These are phyloP conservation scores for Irpex sp. DNA, from an alignment of 1,284 basidiomycete species.

Conservation along the genomic window DNA sequence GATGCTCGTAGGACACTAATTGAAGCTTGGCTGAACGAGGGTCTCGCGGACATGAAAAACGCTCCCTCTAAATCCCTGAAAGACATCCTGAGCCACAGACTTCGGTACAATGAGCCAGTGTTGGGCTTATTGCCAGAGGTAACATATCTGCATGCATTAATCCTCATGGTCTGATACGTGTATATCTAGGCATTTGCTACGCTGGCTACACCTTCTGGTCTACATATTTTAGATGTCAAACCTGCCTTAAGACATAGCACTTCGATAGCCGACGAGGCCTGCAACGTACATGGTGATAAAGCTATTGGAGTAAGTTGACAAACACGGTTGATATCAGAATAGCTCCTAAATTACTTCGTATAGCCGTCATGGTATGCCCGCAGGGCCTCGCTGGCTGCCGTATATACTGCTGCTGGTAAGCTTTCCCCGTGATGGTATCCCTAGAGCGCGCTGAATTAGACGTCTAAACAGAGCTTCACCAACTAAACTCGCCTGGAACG, in stretches of 20 bases:
- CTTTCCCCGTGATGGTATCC: not conserved
- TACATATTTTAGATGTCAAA: slow-evolving; percentile 52
- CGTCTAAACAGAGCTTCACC: slow-evolving; percentile 57
- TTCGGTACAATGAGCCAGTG: slow-evolving; percentile 63
- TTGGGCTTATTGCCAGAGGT: slow-evolving; percentile 64
- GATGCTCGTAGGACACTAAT: slow-evolving; percentile 61
- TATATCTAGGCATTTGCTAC: slow-evolving; percentile 57
- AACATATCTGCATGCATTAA: not conserved
- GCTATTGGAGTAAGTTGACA: slow-evolving; percentile 46
- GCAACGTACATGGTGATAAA: slow-evolving; percentile 47
- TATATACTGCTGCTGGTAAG: slow-evolving; percentile 65
- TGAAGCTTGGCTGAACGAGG: slow-evolving; percentile 66
- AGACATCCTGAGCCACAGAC: slow-evolving; percentile 47
- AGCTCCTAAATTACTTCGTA: slow-evolving; percentile 3
- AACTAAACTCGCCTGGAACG: slow-evolving; percentile 65
- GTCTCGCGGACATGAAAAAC: slow-evolving; percentile 47
- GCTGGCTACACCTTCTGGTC: slow-evolving; percentile 46
- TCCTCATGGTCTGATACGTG: not conserved
- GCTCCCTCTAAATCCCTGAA: slow-evolving; percentile 27
- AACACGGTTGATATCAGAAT: not conserved
- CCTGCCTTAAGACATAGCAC: slow-evolving; percentile 58
- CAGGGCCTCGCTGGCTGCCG: slow-evolving; percentile 54
- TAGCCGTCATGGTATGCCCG: slow-evolving; percentile 68
- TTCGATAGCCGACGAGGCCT: slow-evolving; percentile 65
- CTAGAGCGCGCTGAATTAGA: not conserved